Conservation (phyloP, 75 land plant species). For the Selaginella moellendorffii region DNA sequence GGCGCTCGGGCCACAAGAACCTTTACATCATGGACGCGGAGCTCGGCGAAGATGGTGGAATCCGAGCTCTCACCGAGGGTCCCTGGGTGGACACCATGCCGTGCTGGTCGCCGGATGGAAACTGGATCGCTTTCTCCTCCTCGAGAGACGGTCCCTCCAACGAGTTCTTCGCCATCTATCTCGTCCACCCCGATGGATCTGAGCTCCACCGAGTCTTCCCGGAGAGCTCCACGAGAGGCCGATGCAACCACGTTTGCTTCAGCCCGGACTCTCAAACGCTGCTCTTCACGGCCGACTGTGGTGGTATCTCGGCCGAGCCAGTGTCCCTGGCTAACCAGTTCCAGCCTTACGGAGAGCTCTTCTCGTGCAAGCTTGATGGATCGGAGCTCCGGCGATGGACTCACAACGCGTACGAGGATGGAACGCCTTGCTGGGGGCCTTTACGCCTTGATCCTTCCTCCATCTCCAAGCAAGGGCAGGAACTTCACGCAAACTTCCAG, state of each 20-base stretch:
- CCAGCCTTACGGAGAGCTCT: slow-evolving; percentile 86
- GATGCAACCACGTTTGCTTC: slow-evolving; percentile 61
- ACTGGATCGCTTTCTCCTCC: slow-evolving; percentile 89
- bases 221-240: slow-evolving; percentile 16
- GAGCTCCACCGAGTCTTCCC: slow-evolving; percentile 39
- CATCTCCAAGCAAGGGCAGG: slow-evolving; percentile 18
- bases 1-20: slow-evolving; percentile 48
- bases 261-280: slow-evolving; percentile 62
- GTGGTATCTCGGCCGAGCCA: slow-evolving; percentile 82
- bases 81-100: slow-evolving; percentile 86
- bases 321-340: slow-evolving; percentile 55
- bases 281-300: slow-evolving; percentile 59
- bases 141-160: slow-evolving; percentile 53
- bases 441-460: slow-evolving; percentile 5
- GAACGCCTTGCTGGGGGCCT: slow-evolving; percentile 69
- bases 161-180: slow-evolving; percentile 43
- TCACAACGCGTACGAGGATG: slow-evolving; percentile 73
- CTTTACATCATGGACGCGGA: slow-evolving; percentile 54
- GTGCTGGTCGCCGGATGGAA: slow-evolving; percentile 83
- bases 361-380: slow-evolving; percentile 41
- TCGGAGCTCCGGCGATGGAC: slow-evolving; percentile 41
- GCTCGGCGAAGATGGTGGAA: slow-evolving; percentile 14
- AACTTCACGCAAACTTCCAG: no score
- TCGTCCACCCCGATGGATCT: slow-evolving; percentile 64
- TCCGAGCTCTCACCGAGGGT: slow-evolving; percentile 57